Evolutionary conservation across 768 basidiomycete genomes (phyloP).

Genomic region (Pulveroboletus sp.): DNA sequence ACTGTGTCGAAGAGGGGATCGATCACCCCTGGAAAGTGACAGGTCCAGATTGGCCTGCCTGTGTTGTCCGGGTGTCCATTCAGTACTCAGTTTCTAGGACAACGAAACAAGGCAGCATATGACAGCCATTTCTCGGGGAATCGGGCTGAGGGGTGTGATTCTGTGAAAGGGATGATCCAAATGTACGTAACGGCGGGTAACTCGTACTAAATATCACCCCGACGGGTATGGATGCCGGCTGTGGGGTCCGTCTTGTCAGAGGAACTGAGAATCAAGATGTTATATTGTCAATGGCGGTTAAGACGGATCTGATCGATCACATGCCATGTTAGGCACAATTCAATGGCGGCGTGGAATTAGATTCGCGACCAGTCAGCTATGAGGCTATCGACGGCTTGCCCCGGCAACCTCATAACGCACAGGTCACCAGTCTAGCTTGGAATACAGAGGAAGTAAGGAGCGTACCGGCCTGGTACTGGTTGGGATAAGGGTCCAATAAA

Average conservation of each 20-base stretch:
- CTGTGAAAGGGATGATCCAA: not conserved
- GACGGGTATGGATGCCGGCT: not conserved
- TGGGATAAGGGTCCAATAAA: too few relatives aligned
- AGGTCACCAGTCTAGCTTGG: not conserved
- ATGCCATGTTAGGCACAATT: not conserved
- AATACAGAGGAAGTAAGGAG: not conserved
- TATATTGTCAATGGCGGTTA: not conserved
- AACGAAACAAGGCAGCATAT: not conserved
- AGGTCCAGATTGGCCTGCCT: not conserved
- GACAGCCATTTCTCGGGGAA: not conserved
- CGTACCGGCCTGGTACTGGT: not conserved
- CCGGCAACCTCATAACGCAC: too few relatives aligned
- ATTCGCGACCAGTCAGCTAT: too few relatives aligned
- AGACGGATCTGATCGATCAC: not conserved
- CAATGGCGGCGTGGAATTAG: too few relatives aligned
- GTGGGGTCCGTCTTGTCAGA: constrained; percentile 5
- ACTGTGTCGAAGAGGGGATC: not conserved
- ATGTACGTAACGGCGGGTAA: not conserved
- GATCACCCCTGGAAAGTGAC: constrained; percentile 1
- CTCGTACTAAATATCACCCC: too few relatives aligned
- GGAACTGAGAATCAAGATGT: constrained; percentile 3
- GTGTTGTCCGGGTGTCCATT: not conserved
- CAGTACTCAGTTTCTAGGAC: not conserved
- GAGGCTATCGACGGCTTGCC: too few relatives aligned
- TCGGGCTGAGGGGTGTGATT: not conserved